These are phyloP conservation scores for Blastocladiella emersonii DNA, from an alignment of 371 early-diverging fungal species.

Conservation along the genomic window DNA sequence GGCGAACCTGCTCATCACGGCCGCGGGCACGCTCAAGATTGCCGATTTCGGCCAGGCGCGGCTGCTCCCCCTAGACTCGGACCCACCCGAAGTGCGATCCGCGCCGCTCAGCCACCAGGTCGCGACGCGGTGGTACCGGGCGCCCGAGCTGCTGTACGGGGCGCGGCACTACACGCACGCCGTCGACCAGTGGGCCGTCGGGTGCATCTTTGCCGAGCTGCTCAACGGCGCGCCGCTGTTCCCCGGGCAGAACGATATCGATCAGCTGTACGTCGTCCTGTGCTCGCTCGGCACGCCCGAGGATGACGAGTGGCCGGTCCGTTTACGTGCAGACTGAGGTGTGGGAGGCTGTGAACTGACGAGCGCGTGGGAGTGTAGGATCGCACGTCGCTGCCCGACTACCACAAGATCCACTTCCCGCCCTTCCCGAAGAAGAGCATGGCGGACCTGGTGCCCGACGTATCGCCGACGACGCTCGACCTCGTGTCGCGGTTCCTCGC, in stretches of 20 bases:
- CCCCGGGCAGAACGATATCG: slow-evolving; percentile 37
- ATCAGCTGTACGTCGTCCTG: slow-evolving; percentile 35
- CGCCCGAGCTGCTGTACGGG: slow-evolving; percentile 45
- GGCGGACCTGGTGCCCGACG: neutral
- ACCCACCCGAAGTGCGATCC: neutral
- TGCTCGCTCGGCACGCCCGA: slow-evolving; percentile 33
- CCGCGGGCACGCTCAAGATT: slow-evolving; percentile 27
- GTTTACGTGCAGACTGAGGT: too few relatives aligned
- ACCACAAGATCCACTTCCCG: slow-evolving; percentile 4
- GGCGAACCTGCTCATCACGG: slow-evolving; percentile 29
- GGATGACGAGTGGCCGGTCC: slow-evolving; percentile 31
- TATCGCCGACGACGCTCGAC: neutral
- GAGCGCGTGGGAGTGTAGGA: too few relatives aligned
- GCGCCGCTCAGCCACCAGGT: slow-evolving; percentile 35
- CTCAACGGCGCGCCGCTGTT: slow-evolving; percentile 36
- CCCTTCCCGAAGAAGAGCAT: neutral
- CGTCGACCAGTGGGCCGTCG: slow-evolving; percentile 44
- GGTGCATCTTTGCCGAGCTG: slow-evolving; percentile 44
- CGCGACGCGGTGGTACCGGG: slow-evolving; percentile 41
- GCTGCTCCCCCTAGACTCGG: slow-evolving; percentile 9
- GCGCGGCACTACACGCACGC: slow-evolving; percentile 30
- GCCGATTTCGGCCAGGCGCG: slow-evolving; percentile 40
- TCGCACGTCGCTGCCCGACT: slow-evolving; percentile 3
- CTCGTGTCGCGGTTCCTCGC: neutral
- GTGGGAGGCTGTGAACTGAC: too few relatives aligned